phyloP scores from a whole-genome alignment of 2,329 filamentous ascomycete species.

The Emmonsia crescens region DNA sequence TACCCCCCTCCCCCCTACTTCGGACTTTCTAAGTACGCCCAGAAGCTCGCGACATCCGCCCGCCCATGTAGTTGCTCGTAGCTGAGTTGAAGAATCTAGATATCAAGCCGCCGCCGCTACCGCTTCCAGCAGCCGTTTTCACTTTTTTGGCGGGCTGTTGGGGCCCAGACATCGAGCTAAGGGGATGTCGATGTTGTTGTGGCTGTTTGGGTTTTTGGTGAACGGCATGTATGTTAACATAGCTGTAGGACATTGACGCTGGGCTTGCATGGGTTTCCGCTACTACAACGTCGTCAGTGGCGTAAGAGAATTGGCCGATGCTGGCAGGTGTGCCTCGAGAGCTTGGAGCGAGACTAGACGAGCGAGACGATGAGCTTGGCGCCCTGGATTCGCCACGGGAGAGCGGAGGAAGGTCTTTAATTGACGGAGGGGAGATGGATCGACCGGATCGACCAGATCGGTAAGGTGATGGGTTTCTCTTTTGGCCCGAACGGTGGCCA shows the following conservation, averaged over 20 bases:
- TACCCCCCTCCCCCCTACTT: background rate
- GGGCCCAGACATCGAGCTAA: conserved; percentile 18
- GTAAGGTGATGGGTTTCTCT: conserved; percentile 28
- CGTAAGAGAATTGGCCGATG: conserved; percentile 29
- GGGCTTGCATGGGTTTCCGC: conserved; percentile 26
- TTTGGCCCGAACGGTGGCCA: conserved; percentile 27
- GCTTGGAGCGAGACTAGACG: conserved; percentile 35
- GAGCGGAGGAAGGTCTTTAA: conserved; percentile 34
- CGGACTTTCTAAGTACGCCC: conserved; percentile 2
- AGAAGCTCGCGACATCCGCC: conserved; percentile 25
- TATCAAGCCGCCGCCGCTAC: conserved; percentile 28
- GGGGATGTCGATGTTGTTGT: conserved; percentile 11
- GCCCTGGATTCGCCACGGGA: conserved; percentile 32
- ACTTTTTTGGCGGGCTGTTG: conserved; percentile 33
- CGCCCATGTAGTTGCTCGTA: conserved; percentile 31
- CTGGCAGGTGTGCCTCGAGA: conserved; percentile 35
- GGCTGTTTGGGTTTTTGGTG: conserved; percentile 24
- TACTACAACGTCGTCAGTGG: conserved; percentile 25
- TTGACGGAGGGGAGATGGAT: conserved; percentile 34
- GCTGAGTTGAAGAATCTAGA: conserved; percentile 35
- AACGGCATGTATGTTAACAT: conserved; percentile 23
- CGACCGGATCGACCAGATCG: conserved; percentile 24
- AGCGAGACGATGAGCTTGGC: conserved; percentile 28
- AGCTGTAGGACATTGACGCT: conserved; percentile 23
- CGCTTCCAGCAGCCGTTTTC: conserved; percentile 23